These are phyloP conservation scores for Heliamphora exappendiculata DNA, from an alignment of 148 eudicot genomes.

Conservation along the genomic window DNA sequence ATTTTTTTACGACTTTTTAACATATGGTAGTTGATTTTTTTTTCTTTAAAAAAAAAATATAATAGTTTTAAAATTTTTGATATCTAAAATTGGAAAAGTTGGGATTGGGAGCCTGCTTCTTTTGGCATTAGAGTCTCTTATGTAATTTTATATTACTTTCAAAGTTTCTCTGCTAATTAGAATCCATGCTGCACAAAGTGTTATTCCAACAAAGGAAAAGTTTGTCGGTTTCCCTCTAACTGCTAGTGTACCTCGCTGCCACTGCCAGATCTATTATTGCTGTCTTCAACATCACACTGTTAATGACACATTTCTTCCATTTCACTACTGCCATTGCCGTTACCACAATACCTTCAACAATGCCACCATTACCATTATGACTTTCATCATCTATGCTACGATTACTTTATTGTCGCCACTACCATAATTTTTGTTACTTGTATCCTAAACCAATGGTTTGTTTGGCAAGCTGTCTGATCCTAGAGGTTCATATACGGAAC, in stretches of 20 bases:
- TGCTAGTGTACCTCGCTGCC: too few relatives aligned
- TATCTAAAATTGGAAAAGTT: neutral
- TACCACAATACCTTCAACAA: too few relatives aligned
- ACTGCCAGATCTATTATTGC: too few relatives aligned
- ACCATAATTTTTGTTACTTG: neutral
- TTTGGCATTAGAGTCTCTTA: neutral
- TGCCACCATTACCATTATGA: too few relatives aligned
- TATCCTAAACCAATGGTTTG: neutral
- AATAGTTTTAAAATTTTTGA: neutral
- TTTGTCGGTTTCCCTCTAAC: too few relatives aligned
- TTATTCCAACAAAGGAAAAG: neutral
- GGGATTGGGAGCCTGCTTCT: neutral
- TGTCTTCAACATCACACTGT: too few relatives aligned
- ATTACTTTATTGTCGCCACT: neutral
- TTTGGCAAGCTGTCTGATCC: neutral
- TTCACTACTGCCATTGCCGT: too few relatives aligned
- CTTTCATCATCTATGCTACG: too few relatives aligned
- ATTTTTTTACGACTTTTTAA: too few relatives aligned
- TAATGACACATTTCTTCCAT: too few relatives aligned
- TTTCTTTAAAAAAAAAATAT: neutral
- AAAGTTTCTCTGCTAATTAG: neutral
- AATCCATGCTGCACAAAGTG: neutral
- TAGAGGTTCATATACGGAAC: neutral
- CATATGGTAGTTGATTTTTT: too few relatives aligned
- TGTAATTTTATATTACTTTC: neutral